Evolutionary conservation across 1,139 yeast species (phyloP), one percentile per base, ranked within the genome.

Genomic region (Debaryomyces nepalensis): DNA sequence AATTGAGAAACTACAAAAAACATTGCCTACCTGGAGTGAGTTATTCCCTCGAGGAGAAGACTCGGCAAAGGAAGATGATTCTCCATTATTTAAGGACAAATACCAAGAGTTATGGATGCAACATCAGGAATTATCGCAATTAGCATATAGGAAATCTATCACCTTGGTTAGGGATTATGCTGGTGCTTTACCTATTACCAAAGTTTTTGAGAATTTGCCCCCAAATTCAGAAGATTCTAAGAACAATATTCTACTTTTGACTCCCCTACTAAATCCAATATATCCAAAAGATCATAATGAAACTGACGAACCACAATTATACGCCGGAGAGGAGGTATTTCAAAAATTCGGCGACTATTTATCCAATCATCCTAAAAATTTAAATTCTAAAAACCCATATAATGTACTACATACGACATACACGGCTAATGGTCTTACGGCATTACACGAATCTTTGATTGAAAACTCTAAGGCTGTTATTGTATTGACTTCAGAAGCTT

Each of bases 361-460:
- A 26, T 61, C 79, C 0, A 58, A 65, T 32, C 77, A 72, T 46
- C 63, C 64, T 2, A 45, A 55, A 12, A 61, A 58, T 37, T 43
- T 52, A 16, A 42, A 45, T 10, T 33, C 48, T 6, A 51, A 56
- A 2, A 61, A 59, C 15, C 55, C 64, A 2, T 81, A 75, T 47
- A 77, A 76, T 49, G 81, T 81, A 0, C 57, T 77, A 16, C 87
- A 81, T 53, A 79, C 86, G 0, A 75, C 83, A 1, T 82, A 82
- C 52, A 81, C 87, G 0, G 85, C 86, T 14, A 81, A 82, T 51
- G 87, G 87, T 0, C 65, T 82, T 29, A 79, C 84, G 10, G 66
- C 74, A 9, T 61, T 79, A 38, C 87, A 82, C 52, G 87, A 82
- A 52, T 64, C 72, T 24, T 64, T 81, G 40, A 77, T 82, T 33